phyloP scores from a whole-genome alignment of 2,329 filamentous ascomycete species.

The Ilyonectria sp. region DNA sequence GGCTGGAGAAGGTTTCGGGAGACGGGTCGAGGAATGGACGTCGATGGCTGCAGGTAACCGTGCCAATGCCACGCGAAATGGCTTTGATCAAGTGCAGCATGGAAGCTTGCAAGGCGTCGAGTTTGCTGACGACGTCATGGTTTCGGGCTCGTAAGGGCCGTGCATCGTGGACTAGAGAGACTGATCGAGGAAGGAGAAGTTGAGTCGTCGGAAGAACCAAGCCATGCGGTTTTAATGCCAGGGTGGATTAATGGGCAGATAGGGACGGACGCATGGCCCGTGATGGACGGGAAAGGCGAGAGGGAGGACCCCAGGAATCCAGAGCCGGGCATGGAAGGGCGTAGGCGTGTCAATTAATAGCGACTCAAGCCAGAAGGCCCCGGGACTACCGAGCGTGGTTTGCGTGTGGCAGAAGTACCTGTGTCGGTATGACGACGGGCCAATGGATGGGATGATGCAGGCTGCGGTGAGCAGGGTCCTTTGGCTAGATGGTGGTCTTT shows the following conservation, averaged over 20 bases:
- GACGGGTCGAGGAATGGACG: slow-evolving; percentile 12
- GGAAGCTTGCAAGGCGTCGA: background rate
- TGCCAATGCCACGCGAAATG: background rate
- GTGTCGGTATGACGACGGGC: slow-evolving; percentile 5
- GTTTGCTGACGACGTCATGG: background rate
- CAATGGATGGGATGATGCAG: slow-evolving; percentile 8
- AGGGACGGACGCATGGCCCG: background rate
- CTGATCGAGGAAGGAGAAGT: slow-evolving; percentile 15
- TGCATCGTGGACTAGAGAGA: background rate
- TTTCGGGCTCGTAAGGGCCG: background rate
- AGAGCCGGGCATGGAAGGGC: slow-evolving; percentile 38
- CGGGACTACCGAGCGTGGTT: slow-evolving; percentile 8
- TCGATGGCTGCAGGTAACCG: slow-evolving; percentile 12
- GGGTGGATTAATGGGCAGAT: background rate
- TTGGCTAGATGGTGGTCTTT: background rate
- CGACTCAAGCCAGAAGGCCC: slow-evolving; percentile 25
- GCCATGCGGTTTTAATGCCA: background rate
- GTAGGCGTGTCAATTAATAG: slow-evolving; percentile 45
- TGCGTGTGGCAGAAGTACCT: background rate
- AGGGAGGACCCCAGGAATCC: slow-evolving; percentile 26
- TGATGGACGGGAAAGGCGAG: slow-evolving; percentile 10
- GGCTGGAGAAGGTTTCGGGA: background rate
- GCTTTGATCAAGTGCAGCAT: background rate
- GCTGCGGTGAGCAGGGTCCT: background rate
- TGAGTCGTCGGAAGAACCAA: background rate